These are phyloP conservation scores for Racocetra persica DNA, from an alignment of 371 early-diverging fungal genomes.

Conservation along the genomic window DNA sequence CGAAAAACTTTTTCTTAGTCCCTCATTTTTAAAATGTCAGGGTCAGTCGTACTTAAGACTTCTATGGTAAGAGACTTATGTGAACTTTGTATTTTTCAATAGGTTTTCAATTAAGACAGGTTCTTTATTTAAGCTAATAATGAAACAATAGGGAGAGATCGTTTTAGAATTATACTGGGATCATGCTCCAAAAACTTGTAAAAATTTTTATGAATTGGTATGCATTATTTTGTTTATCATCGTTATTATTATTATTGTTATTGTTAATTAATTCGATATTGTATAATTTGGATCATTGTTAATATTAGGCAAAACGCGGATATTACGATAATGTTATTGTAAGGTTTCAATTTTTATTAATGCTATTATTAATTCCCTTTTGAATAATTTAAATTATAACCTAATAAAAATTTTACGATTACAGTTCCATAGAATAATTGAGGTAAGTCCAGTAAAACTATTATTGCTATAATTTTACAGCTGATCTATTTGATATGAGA, in stretches of 20 bases:
- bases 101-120: background rate
- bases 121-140: background rate
- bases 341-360: conserved; percentile 44
- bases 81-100: background rate
- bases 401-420: background rate
- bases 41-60: conserved; percentile 30
- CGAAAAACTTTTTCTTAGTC: too few relatives aligned
- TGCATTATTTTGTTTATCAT: conserved; percentile 17
- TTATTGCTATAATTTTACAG: too few relatives aligned
- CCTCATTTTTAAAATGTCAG: background rate
- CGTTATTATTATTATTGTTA: background rate
- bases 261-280: too few relatives aligned
- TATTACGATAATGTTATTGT: conserved; percentile 75
- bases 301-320: conserved; percentile 63
- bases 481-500: background rate
- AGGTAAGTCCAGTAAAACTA: conserved; percentile 50
- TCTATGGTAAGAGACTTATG: conserved; percentile 18
- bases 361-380: background rate
- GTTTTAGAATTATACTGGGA: conserved; percentile 75
- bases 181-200: conserved; percentile 77
- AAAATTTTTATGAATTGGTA: conserved; percentile 81
- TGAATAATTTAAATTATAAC: background rate
- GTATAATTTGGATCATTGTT: background rate
- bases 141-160: conserved; percentile 58
- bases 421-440: conserved; percentile 82